A percentile compares a stretch with the other conserved stretches of the same genome.
Evolutionary conservation across 2,329 filamentous ascomycete genomes (phyloP).

Genomic region (Clonostachys rosea): DNA sequence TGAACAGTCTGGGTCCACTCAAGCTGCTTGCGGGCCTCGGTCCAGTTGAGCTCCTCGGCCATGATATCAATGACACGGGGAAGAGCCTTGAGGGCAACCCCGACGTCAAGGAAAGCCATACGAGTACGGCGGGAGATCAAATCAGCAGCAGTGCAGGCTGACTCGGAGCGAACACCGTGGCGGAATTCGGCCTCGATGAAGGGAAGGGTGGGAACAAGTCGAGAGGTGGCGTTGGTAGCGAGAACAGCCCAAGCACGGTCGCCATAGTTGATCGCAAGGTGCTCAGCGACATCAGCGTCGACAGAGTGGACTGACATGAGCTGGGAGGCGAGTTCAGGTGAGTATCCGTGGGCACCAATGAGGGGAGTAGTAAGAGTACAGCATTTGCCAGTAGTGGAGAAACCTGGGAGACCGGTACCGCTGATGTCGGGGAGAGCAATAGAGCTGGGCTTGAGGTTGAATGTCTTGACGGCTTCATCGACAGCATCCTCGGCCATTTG

Average conservation of each 20-base stretch:
- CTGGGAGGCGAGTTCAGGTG: slow-evolving; percentile 22
- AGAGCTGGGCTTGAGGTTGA: slow-evolving; percentile 50
- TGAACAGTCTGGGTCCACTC: slow-evolving; percentile 48
- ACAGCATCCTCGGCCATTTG: slow-evolving; percentile 87
- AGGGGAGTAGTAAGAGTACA: slow-evolving; percentile 71
- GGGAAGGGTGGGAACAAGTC: slow-evolving; percentile 62
- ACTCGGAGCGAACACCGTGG: slow-evolving; percentile 68
- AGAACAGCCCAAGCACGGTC: slow-evolving; percentile 68
- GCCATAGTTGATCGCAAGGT: slow-evolving; percentile 34
- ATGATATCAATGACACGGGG: slow-evolving; percentile 69
- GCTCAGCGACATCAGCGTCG: slow-evolving; percentile 32
- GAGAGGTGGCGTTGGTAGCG: slow-evolving; percentile 50
- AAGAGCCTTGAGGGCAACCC: slow-evolving; percentile 64
- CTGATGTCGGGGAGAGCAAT: slow-evolving; percentile 58
- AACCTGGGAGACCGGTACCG: slow-evolving; percentile 46
- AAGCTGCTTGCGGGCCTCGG: slow-evolving; percentile 47
- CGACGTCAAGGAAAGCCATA: slow-evolving; percentile 71
- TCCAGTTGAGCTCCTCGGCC: slow-evolving; percentile 65
- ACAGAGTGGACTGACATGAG: slow-evolving; percentile 28
- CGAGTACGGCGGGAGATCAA: slow-evolving; percentile 67
- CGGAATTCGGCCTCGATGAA: slow-evolving; percentile 72
- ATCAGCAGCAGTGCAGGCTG: slow-evolving; percentile 68
- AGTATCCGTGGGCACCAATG: slow-evolving; percentile 71
- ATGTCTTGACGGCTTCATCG: slow-evolving; percentile 68
- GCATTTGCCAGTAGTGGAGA: slow-evolving; percentile 63